Conservation (phyloP, 2,329 filamentous ascomycete species). For the Fusarium sp. region DNA sequence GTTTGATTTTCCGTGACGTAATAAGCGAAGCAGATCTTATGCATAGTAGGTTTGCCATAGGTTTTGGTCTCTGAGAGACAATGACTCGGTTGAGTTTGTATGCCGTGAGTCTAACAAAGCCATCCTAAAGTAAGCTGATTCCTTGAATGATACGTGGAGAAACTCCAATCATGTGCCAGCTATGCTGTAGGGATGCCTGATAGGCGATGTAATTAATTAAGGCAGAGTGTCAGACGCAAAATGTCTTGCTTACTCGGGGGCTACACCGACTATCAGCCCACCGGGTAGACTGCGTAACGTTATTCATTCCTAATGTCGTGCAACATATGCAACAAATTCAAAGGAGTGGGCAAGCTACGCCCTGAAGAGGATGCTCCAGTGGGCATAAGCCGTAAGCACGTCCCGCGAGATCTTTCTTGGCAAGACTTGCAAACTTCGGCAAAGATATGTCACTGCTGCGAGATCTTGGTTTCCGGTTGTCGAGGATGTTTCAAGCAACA, state of each 20-base stretch:
- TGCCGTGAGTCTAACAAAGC: neutral
- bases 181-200: neutral
- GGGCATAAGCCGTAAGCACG: neutral
- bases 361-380: neutral
- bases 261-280: neutral
- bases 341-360: neutral
- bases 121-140: neutral
- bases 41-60: no score
- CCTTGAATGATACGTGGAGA: neutral
- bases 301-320: neutral
- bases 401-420: neutral
- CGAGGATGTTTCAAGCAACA: neutral
- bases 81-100: neutral
- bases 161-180: neutral
- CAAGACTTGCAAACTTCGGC: neutral
- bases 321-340: conserved; percentile 1
- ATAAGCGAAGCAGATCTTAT: no score
- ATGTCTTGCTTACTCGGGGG: neutral
- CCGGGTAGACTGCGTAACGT: neutral
- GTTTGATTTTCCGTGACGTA: no score
- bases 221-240: neutral
- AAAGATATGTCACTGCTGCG: neutral
- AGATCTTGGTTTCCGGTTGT: neutral
- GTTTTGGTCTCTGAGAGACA: no score
- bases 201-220: neutral